Evolutionary conservation across 352 stramenopile species (phyloP).

Genomic region (Plasmopara muralis): DNA sequence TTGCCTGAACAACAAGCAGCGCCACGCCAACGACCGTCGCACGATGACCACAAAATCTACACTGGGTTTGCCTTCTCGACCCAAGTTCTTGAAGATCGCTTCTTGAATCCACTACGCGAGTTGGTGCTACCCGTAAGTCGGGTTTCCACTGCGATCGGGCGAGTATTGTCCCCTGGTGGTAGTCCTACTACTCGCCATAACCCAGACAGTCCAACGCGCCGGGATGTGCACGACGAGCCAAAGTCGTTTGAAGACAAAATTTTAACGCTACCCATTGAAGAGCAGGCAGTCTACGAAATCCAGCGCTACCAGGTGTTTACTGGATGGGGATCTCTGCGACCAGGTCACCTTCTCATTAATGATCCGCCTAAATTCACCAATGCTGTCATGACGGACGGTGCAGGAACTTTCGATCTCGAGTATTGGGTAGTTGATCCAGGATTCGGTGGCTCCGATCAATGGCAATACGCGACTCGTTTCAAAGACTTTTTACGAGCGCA

Average conservation of each 20-base stretch:
- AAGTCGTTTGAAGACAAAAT: constrained; percentile 65
- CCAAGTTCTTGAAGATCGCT: constrained; percentile 66
- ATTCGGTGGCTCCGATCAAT: constrained; percentile 68
- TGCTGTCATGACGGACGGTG: constrained; percentile 60
- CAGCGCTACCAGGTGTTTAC: constrained; percentile 82
- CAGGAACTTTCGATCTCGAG: constrained; percentile 49
- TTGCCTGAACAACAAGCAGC: constrained; percentile 34
- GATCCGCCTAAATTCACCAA: constrained; percentile 77
- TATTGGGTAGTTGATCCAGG: constrained; percentile 75
- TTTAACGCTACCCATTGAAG: constrained; percentile 44
- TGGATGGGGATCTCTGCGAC: constrained; percentile 68
- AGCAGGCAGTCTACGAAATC: constrained; percentile 74
- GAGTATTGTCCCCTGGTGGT: constrained; percentile 25
- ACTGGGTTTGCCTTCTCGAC: constrained; percentile 83
- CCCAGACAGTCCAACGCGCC: constrained; percentile 16
- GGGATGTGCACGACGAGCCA: constrained; percentile 13
- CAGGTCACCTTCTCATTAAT: constrained; percentile 69
- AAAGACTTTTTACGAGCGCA: constrained; percentile 72
- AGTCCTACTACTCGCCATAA: constrained; percentile 28
- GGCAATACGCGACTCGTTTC: constrained; percentile 83
- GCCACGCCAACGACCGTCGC: constrained; percentile 13
- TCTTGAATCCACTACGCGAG: constrained; percentile 70
- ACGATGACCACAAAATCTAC: constrained; percentile 46
- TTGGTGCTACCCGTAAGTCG: constrained; percentile 63
- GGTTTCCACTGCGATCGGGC: constrained; percentile 34